Conservation (phyloP, 2,329 filamentous ascomycete genomes). For the Pseudocercospora fijiensis region DNA sequence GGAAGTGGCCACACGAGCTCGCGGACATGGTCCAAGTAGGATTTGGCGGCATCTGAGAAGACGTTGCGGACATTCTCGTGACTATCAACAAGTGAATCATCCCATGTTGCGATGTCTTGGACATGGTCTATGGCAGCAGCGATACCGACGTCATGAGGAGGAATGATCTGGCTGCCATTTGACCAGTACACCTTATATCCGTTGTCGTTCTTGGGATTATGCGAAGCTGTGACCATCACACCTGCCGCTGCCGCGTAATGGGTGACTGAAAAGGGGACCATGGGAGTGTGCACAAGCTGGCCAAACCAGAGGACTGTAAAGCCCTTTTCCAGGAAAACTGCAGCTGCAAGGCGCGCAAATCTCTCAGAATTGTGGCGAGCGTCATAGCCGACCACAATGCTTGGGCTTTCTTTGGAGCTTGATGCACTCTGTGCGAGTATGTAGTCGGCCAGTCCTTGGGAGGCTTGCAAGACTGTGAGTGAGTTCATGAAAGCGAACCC, state of each 20-base stretch:
- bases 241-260: slow-evolving; percentile 57
- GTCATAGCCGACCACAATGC: slow-evolving; percentile 63
- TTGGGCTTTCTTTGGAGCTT: slow-evolving; percentile 40
- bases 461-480: slow-evolving; percentile 51
- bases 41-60: slow-evolving; percentile 43
- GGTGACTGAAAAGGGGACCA: slow-evolving; percentile 61
- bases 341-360: slow-evolving; percentile 61
- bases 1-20: slow-evolving; percentile 31
- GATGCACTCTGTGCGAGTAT: slow-evolving; percentile 47
- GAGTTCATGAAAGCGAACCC: slow-evolving; percentile 55
- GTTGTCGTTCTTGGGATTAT: slow-evolving; percentile 64
- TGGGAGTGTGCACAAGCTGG: slow-evolving; percentile 57
- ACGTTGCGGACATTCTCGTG: slow-evolving; percentile 45
- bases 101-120: slow-evolving; percentile 53
- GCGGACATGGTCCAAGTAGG: slow-evolving; percentile 44
- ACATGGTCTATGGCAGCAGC: slow-evolving; percentile 57
- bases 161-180: slow-evolving; percentile 66
- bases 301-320: slow-evolving; percentile 62
- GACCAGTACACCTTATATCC: slow-evolving; percentile 68
- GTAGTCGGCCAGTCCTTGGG: slow-evolving; percentile 64
- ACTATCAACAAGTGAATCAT: slow-evolving; percentile 45
- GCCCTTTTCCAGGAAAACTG: slow-evolving; percentile 58
- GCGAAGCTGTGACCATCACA: slow-evolving; percentile 66
- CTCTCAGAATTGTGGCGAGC: slow-evolving; percentile 62
- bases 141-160: slow-evolving; percentile 61